A percentile compares a stretch with the other conserved stretches of the same genome.
phyloP scores from a whole-genome alignment of 768 basidiomycete species.

The Boletus rubroflammeus region DNA sequence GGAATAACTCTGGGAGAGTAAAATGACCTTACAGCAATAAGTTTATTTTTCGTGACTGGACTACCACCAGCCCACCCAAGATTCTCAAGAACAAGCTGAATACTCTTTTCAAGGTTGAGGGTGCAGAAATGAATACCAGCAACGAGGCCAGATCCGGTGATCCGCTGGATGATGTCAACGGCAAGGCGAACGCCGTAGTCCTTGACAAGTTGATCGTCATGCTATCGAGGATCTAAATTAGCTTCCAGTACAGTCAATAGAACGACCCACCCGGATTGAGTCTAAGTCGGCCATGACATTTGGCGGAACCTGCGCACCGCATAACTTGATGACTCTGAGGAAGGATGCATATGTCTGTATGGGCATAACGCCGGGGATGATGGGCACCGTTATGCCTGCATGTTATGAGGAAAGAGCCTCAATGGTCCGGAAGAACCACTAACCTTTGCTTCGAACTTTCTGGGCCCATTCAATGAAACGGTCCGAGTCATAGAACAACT shows the following conservation, averaged over 20 bases:
- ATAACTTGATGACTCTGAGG: constrained; percentile 84
- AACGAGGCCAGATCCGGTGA: constrained; percentile 54
- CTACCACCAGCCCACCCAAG: constrained; percentile 65
- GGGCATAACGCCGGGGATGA: constrained; percentile 97
- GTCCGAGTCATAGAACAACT: constrained; percentile 95
- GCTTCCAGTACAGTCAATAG: not conserved
- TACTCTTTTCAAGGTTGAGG: constrained; percentile 94
- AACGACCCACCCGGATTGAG: constrained; percentile 62
- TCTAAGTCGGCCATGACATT: constrained; percentile 63
- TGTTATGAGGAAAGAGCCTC: constrained; percentile 3
- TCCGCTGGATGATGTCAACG: constrained; percentile 67
- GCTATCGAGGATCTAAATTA: constrained; percentile 40
- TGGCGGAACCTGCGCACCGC: constrained; percentile 72
- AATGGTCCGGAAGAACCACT: constrained; percentile 10
- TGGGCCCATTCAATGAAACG: constrained; percentile 77
- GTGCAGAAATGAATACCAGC: constrained; percentile 92
- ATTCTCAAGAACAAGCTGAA: constrained; percentile 76
- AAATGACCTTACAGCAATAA: constrained; percentile 54
- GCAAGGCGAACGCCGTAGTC: constrained; percentile 90
- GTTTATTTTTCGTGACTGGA: constrained; percentile 50
- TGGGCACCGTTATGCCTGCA: constrained; percentile 81
- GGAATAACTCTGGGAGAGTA: not conserved
- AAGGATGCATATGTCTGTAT: constrained; percentile 97
- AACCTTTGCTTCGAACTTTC: constrained; percentile 71
- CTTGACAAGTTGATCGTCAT: constrained; percentile 92